A percentile compares a stretch with the other conserved stretches of the same genome.
These are phyloP conservation scores for Cyclotella kingstonii DNA, from an alignment of 108 stramenopile species.

Conservation along the genomic window DNA sequence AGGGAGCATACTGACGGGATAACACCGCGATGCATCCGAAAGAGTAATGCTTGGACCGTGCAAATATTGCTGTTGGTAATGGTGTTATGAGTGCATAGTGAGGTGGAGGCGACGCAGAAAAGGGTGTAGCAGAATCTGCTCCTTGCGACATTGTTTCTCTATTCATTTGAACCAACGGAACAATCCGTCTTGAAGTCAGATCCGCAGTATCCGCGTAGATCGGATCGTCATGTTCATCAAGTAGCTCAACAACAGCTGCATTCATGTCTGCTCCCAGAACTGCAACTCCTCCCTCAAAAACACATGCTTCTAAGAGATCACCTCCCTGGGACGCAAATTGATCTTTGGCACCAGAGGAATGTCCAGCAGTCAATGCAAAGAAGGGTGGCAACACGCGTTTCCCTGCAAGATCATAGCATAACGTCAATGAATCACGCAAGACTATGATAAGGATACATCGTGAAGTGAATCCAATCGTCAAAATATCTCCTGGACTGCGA, in stretches of 20 bases:
- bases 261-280: conserved; percentile 63
- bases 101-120: conserved; percentile 41
- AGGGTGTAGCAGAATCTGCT: conserved; percentile 1
- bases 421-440: conserved; percentile 65
- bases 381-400: conserved; percentile 66
- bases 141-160: neutral
- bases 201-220: conserved; percentile 57
- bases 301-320: conserved; percentile 57
- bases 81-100: conserved; percentile 71
- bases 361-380: conserved; percentile 39
- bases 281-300: conserved; percentile 80
- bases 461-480: conserved; percentile 75
- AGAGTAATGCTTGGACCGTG: conserved; percentile 43
- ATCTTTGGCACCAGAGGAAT: neutral
- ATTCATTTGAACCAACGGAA: conserved; percentile 3
- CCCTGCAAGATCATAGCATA: conserved; percentile 68
- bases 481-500: conserved; percentile 51
- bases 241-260: conserved; percentile 72
- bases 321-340: conserved; percentile 22
- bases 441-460: conserved; percentile 64
- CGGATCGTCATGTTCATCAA: conserved; percentile 78
- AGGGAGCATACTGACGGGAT: conserved; percentile 61
- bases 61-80: conserved; percentile 63
- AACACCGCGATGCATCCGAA: conserved; percentile 70
- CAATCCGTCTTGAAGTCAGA: conserved; percentile 40